Evolutionary conservation across 768 basidiomycete species (phyloP).

Genomic region (Suillus decipiens): DNA sequence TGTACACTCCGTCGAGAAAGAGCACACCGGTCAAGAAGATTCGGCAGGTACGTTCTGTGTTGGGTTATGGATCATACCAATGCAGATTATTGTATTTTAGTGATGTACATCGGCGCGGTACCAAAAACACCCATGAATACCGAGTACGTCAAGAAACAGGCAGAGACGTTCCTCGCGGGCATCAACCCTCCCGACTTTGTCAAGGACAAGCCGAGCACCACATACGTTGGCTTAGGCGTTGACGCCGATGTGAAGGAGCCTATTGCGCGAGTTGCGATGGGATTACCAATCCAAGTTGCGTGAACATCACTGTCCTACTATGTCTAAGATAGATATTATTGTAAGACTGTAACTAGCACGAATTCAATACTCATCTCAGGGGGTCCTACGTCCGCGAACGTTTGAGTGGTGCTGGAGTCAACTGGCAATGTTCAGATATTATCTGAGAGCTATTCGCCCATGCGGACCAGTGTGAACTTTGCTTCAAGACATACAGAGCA

Average conservation of each 20-base stretch:
- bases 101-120: constrained; percentile 80
- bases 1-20: constrained; percentile 48
- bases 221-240: constrained; percentile 40
- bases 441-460: neutral
- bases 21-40: constrained; percentile 56
- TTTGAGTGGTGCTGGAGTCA: neutral
- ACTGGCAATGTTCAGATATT: neutral
- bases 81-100: constrained; percentile 30
- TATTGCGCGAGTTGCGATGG: constrained; percentile 46
- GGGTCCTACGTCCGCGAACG: neutral
- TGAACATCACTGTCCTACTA: neutral
- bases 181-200: constrained; percentile 78
- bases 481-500: neutral
- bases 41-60: constrained; percentile 48
- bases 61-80: neutral
- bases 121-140: constrained; percentile 65
- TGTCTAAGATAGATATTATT: neutral
- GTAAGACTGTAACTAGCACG: neutral
- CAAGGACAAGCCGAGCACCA: constrained; percentile 42
- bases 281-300: constrained; percentile 32
- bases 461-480: neutral
- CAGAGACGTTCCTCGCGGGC: constrained; percentile 58
- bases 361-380: neutral
- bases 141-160: constrained; percentile 64
- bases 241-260: constrained; percentile 40